phyloP scores from a whole-genome alignment of 1,284 basidiomycete genomes.

The Moniliophthora roreri region DNA sequence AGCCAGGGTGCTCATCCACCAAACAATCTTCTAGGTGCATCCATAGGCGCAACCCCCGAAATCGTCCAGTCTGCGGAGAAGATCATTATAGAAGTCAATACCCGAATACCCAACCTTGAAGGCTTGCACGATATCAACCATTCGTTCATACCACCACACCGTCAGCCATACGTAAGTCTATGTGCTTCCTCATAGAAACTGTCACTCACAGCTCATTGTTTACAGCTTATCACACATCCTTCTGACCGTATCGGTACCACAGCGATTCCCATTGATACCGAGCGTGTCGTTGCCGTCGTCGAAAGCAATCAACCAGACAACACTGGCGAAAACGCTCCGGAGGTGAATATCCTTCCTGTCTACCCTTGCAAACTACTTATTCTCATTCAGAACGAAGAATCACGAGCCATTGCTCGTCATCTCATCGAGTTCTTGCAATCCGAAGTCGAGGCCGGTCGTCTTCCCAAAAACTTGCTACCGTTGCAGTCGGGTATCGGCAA shows the following conservation, averaged over 20 bases:
- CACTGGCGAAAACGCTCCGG: constrained; percentile 46
- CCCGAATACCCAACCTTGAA: constrained; percentile 42
- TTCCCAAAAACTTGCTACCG: constrained; percentile 45
- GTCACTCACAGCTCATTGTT: neutral
- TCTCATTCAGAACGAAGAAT: constrained; percentile 34
- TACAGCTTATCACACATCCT: constrained; percentile 41
- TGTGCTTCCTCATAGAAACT: neutral
- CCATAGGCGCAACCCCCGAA: constrained; percentile 52
- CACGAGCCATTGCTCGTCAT: constrained; percentile 42
- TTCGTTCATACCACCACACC: constrained; percentile 41
- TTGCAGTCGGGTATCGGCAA: constrained; percentile 54
- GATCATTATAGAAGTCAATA: constrained; percentile 56
- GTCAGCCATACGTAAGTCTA: constrained; percentile 45
- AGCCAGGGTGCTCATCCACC: too few species aligned
- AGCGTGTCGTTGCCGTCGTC: constrained; percentile 48
- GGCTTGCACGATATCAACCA: constrained; percentile 53
- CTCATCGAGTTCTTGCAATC: constrained; percentile 47
- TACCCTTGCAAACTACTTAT: neutral
- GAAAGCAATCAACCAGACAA: constrained; percentile 47
- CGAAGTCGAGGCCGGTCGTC: constrained; percentile 44
- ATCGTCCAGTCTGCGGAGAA: constrained; percentile 49
- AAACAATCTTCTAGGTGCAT: constrained; percentile 29
- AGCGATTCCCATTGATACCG: constrained; percentile 48
- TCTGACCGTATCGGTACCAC: constrained; percentile 45
- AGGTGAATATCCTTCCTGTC: constrained; percentile 24